Evolutionary conservation across 2,329 filamentous ascomycete species (phyloP), one percentile per base, ranked within the genome.

Genomic region (Scolecobasidium constrictum): DNA sequence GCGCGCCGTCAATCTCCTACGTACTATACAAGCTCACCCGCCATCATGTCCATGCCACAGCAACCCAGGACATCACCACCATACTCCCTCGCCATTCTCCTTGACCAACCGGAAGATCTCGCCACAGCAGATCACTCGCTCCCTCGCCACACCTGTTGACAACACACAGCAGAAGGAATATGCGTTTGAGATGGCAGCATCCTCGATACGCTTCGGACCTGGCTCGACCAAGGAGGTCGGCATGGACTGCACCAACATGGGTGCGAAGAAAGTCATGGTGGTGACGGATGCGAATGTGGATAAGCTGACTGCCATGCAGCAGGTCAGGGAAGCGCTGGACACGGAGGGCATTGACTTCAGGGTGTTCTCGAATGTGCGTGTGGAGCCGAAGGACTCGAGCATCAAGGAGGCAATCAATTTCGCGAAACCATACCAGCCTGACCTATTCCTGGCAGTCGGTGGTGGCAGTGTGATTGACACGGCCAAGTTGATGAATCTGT

Each of bases 161-260:
- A 65, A 72, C 6, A 73, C 75, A 2, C 75, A 78, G 49, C 76
- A 87, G 56, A 94, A 93, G 60, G 92, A 98, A 61, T 98, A 98
- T 66, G 92, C 92, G 12, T 98, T 98, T 58, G 92, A 98, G 62
- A 94, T 98, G 90, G 92, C 92, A 0, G 87, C 92, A 2, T 94
- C 86, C 1, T 86, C 83, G 20, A 95, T 98, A 56, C 79, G 92
- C 11, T 98, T 96, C 54, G 92, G 92, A 0, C 86, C 86, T 0
- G 92, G 92, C 4, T 84, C 83, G 44, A 98, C 92, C 18, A 86
- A 86, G 62, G 92, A 98, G 63, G 87, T 98, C 16, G 92, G 92
- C 50, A 96, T 96, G 92, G 92, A 98, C 63, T 81, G 96, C 52
- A 82, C 79, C 64, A 96, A 98, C 59, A 73, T 98, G 71, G 83